phyloP scores from a whole-genome alignment of 306 rosid genomes.

The Spatholobus suberectus region DNA sequence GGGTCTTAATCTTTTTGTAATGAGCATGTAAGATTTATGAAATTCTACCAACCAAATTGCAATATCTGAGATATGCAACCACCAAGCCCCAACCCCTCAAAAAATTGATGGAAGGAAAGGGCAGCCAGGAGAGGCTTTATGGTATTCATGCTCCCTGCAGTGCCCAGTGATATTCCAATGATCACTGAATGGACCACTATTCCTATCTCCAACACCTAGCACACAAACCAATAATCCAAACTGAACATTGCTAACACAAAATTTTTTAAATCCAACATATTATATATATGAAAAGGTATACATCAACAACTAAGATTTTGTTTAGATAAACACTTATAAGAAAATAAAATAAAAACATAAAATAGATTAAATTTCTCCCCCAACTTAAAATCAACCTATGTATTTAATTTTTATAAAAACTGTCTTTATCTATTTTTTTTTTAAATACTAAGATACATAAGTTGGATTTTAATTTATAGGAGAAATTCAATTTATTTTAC shows the following conservation, averaged over 20 bases:
- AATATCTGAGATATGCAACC: constrained; percentile 87
- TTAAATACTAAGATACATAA: too few species aligned
- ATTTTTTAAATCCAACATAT: not conserved
- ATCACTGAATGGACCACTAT: constrained; percentile 88
- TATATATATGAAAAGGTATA: not conserved
- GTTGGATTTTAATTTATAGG: too few species aligned
- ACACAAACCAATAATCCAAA: not conserved
- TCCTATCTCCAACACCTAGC: constrained; percentile 80
- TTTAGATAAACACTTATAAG: too few species aligned
- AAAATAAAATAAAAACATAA: too few species aligned
- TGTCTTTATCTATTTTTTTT: too few species aligned
- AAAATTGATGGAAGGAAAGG: constrained; percentile 86
- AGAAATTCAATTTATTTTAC: too few species aligned
- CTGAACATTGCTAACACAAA: not conserved
- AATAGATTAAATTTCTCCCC: too few species aligned
- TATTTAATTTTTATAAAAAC: too few species aligned
- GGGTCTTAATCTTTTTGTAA: not conserved
- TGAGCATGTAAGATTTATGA: not conserved
- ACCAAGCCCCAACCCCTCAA: constrained; percentile 93
- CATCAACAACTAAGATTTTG: not conserved
- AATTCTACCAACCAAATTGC: not conserved
- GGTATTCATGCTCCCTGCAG: constrained; percentile 56
- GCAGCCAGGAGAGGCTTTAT: constrained; percentile 75
- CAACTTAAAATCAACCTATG: too few species aligned
- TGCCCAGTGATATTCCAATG: constrained; percentile 77